Conservation (phyloP, 306 rosid genomes). For the Echinosophora koreensis region DNA sequence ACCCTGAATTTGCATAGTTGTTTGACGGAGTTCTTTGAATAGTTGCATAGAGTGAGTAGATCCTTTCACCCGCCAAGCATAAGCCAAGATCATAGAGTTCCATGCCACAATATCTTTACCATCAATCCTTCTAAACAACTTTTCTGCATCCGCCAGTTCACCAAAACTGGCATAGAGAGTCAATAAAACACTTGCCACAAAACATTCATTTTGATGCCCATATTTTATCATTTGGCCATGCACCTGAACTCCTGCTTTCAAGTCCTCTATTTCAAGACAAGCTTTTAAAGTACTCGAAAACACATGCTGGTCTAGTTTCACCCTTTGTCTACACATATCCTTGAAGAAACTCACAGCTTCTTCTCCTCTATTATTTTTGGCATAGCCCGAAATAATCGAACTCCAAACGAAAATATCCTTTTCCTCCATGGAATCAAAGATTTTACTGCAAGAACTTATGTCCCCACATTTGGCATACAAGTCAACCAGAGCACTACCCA, state of each 20-base stretch:
- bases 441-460: slow-evolving; percentile 49
- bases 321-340: slow-evolving; percentile 56
- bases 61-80: slow-evolving; percentile 49
- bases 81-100: slow-evolving; percentile 61
- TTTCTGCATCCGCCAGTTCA: slow-evolving; percentile 50
- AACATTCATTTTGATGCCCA: slow-evolving; percentile 53
- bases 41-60: slow-evolving; percentile 52
- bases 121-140: slow-evolving; percentile 55
- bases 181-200: slow-evolving; percentile 59
- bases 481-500: slow-evolving; percentile 60
- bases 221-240: slow-evolving; percentile 57
- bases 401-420: slow-evolving; percentile 63
- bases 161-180: slow-evolving; percentile 54
- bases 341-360: slow-evolving; percentile 58
- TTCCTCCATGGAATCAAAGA: slow-evolving; percentile 59
- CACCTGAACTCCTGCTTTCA: slow-evolving; percentile 55
- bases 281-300: slow-evolving; percentile 63
- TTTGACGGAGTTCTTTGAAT: slow-evolving; percentile 49
- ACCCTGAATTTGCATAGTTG: slow-evolving; percentile 48
- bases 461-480: slow-evolving; percentile 60
- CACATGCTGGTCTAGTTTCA: slow-evolving; percentile 58
- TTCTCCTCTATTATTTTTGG: slow-evolving; percentile 53
- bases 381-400: slow-evolving; percentile 60
- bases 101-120: slow-evolving; percentile 63
- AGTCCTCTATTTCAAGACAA: slow-evolving; percentile 54